These are phyloP conservation scores for Pulchroboletus neoregius DNA, from an alignment of 1,284 basidiomycete genomes.

Conservation along the genomic window DNA sequence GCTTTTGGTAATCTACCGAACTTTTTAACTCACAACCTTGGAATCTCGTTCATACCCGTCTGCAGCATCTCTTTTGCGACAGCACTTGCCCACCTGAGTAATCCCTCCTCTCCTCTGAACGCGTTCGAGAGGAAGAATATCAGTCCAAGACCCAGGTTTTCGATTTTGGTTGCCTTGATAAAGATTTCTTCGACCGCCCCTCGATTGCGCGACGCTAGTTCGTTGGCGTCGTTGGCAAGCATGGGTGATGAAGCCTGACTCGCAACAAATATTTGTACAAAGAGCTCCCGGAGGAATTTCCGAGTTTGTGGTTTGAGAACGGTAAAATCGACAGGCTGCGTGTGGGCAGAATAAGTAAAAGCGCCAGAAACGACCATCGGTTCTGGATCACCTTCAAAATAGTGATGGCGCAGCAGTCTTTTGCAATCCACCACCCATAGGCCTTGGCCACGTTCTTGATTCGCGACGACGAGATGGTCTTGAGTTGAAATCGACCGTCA, in stretches of 20 bases:
- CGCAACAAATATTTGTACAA: constrained; percentile 65
- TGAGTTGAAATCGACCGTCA: constrained; percentile 42
- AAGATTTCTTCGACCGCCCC: constrained; percentile 70
- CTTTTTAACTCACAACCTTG: constrained; percentile 37
- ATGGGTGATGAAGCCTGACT: constrained; percentile 71
- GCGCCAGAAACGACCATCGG: not conserved
- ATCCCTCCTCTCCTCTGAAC: constrained; percentile 43
- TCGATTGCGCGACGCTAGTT: constrained; percentile 48
- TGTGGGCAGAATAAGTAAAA: not conserved
- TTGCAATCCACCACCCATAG: constrained; percentile 83
- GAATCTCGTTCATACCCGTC: constrained; percentile 54
- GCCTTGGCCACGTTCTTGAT: constrained; percentile 67
- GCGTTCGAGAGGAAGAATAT: constrained; percentile 59
- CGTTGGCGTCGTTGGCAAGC: constrained; percentile 37
- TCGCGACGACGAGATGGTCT: constrained; percentile 58
- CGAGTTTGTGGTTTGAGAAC: constrained; percentile 58
- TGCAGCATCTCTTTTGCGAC: constrained; percentile 67
- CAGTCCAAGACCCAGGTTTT: constrained; percentile 63
- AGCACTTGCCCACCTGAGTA: constrained; percentile 60
- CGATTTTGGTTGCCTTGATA: constrained; percentile 58
- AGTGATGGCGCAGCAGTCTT: constrained; percentile 65
- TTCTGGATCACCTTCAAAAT: constrained; percentile 82
- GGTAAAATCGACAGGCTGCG: constrained; percentile 82
- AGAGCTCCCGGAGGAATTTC: constrained; percentile 65
- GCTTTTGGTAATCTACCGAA: constrained; percentile 1